phyloP scores from a whole-genome alignment of 2,329 filamentous ascomycete genomes.

The Diaporthe vexans region DNA sequence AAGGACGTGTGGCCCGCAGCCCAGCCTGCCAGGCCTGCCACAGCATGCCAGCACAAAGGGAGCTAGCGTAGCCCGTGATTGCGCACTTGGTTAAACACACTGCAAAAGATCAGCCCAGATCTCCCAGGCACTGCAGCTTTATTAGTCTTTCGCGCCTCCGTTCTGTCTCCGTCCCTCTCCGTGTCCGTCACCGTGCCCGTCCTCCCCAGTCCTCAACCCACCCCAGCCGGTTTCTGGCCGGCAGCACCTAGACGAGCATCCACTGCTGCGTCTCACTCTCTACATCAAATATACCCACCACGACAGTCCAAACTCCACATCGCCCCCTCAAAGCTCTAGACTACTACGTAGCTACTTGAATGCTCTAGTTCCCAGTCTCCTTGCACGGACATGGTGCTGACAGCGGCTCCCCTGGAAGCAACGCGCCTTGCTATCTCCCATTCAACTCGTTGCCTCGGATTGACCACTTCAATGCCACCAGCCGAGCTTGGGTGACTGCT shows the following conservation, averaged over 20 bases:
- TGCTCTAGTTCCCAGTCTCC: slow-evolving; percentile 24
- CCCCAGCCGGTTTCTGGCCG: background rate
- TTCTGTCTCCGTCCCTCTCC: slow-evolving; percentile 6
- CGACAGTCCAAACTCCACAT: background rate
- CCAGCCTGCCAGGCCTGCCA: background rate
- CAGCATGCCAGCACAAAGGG: slow-evolving; percentile 9
- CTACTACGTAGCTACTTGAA: slow-evolving; percentile 10
- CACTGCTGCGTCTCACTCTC: slow-evolving; percentile 29
- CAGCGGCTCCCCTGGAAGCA: slow-evolving; percentile 40
- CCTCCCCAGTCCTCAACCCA: background rate
- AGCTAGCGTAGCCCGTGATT: slow-evolving; percentile 22
- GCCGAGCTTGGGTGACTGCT: slow-evolving; percentile 38
- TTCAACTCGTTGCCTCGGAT: slow-evolving; percentile 17
- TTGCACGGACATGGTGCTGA: slow-evolving; percentile 41
- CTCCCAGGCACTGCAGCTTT: slow-evolving; percentile 7
- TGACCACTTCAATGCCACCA: slow-evolving; percentile 40
- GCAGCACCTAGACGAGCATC: slow-evolving; percentile 22
- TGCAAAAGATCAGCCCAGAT: slow-evolving; percentile 24
- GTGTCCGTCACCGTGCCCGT: slow-evolving; percentile 21
- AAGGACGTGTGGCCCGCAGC: background rate
- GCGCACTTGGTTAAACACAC: slow-evolving; percentile 9
- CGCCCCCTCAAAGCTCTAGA: background rate
- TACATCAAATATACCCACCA: background rate
- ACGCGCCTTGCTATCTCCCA: slow-evolving; percentile 39
- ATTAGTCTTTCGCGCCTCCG: slow-evolving; percentile 1